Evolutionary conservation across 805 yeast genomes (phyloP).

Genomic region (Kazachstania bromeliacearum): DNA sequence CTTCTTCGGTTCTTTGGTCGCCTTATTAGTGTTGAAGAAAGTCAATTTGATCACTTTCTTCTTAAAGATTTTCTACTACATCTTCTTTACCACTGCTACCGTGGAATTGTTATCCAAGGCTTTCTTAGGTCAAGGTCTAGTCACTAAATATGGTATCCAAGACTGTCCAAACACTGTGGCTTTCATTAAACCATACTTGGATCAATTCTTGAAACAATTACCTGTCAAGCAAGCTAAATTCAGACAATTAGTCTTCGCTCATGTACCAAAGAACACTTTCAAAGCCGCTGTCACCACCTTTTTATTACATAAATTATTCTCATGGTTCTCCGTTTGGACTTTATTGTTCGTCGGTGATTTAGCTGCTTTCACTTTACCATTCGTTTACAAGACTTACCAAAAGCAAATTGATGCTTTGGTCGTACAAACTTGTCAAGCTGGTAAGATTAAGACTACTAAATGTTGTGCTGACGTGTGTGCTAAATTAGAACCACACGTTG

Average conservation of each 20-base stretch:
- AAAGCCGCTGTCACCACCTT: conserved; percentile 62
- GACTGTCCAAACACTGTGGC: conserved; percentile 29
- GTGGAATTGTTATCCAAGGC: conserved; percentile 71
- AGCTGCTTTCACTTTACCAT: conserved; percentile 65
- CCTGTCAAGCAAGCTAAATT: conserved; percentile 43
- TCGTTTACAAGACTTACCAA: conserved; percentile 63
- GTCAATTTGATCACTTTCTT: conserved; percentile 54
- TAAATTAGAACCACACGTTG: conserved; percentile 51
- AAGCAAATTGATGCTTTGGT: conserved; percentile 64
- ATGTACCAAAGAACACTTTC: conserved; percentile 61
- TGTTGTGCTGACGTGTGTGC: conserved; percentile 41
- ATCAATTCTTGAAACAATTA: conserved; percentile 27
- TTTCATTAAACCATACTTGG: conserved; percentile 25
- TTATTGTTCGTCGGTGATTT: conserved; percentile 49
- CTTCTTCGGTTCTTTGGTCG: conserved; percentile 51
- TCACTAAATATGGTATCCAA: conserved; percentile 61
- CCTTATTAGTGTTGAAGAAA: conserved; percentile 49
- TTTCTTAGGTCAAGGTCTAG: conserved; percentile 68
- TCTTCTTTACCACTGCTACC: conserved; percentile 53
- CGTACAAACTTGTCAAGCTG: conserved; percentile 36
- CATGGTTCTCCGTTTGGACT: conserved; percentile 65
- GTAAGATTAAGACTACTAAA: conserved; percentile 42
- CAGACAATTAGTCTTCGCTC: conserved; percentile 55
- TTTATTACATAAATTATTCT: conserved; percentile 60
- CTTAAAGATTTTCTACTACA: conserved; percentile 51